These are phyloP conservation scores for Torulaspora quercuum DNA, from an alignment of 805 yeast genomes.

Conservation along the genomic window DNA sequence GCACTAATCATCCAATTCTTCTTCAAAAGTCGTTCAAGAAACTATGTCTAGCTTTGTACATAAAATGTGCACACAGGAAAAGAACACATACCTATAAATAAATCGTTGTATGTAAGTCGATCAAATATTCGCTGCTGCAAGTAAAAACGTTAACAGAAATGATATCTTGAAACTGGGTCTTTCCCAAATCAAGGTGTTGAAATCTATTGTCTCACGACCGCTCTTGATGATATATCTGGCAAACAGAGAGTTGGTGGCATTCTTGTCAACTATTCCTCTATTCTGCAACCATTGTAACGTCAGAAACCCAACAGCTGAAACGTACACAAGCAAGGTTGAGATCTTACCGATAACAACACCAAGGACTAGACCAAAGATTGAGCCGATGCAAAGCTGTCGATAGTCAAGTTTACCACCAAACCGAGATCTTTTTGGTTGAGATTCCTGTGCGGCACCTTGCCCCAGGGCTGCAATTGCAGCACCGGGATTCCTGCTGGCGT, in stretches of 20 bases:
- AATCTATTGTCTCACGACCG: constrained; percentile 24
- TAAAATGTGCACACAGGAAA: constrained; percentile 7
- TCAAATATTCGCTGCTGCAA: constrained; percentile 29
- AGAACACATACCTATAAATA: constrained; percentile 5
- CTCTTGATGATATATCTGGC: constrained; percentile 20
- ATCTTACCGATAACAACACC: constrained; percentile 31
- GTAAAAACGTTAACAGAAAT: constrained; percentile 24
- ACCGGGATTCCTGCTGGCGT: constrained; percentile 16
- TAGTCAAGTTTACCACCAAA: constrained; percentile 20
- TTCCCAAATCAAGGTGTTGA: constrained; percentile 22
- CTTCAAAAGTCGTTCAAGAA: constrained; percentile 52
- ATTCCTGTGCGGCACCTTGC: constrained; percentile 13
- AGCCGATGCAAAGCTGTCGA: constrained; percentile 31
- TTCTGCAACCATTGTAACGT: constrained; percentile 29
- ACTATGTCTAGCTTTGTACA: constrained; percentile 33
- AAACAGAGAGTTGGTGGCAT: constrained; percentile 17
- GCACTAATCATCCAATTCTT: constrained; percentile 79
- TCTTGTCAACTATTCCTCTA: constrained; percentile 25
- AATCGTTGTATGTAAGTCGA: constrained; percentile 4
- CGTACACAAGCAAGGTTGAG: constrained; percentile 25
- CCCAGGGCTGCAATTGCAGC: constrained; percentile 15
- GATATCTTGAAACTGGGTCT: constrained; percentile 28
- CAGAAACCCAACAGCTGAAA: constrained; percentile 22
- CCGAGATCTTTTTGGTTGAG: constrained; percentile 11
- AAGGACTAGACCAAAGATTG: constrained; percentile 28